Conservation (phyloP, 2,329 filamentous ascomycete species). For the Claviceps pusilla region DNA sequence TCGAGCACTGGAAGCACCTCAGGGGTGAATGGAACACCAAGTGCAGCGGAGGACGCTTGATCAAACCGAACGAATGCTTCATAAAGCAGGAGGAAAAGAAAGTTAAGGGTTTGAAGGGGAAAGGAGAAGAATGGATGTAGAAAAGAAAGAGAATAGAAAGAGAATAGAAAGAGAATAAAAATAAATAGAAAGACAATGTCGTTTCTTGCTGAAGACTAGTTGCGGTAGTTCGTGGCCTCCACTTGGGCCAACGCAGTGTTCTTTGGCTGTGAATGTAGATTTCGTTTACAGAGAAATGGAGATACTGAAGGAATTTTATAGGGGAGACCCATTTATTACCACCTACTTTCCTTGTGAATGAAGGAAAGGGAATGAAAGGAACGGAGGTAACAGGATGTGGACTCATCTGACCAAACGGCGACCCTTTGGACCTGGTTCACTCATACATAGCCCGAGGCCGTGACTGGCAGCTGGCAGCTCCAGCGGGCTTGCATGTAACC, state of each 20-base stretch:
- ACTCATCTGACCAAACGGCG: constrained; percentile 1
- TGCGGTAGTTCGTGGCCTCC: neutral
- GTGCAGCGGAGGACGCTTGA: neutral
- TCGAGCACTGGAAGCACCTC: neutral
- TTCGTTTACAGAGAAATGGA: neutral
- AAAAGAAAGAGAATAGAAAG: too few relatives aligned
- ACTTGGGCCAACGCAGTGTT: neutral
- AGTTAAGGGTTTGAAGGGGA: neutral
- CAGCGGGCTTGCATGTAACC: constrained; percentile 3
- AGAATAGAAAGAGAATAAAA: neutral
- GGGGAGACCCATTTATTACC: constrained; percentile 1
- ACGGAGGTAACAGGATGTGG: neutral
- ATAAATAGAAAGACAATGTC: too few relatives aligned
- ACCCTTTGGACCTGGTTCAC: neutral
- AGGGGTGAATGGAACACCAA: neutral
- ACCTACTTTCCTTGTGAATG: neutral
- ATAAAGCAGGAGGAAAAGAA: neutral
- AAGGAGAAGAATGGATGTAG: neutral
- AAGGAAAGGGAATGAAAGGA: neutral
- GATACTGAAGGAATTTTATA: neutral
- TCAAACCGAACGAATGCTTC: neutral
- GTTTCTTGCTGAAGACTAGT: neutral
- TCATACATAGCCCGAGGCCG: constrained; percentile 1
- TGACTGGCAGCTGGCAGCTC: neutral
- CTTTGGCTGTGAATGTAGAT: constrained; percentile 1